phyloP scores from a whole-genome alignment of 2,329 filamentous ascomycete genomes.

The Verticillium albo-atrum region DNA sequence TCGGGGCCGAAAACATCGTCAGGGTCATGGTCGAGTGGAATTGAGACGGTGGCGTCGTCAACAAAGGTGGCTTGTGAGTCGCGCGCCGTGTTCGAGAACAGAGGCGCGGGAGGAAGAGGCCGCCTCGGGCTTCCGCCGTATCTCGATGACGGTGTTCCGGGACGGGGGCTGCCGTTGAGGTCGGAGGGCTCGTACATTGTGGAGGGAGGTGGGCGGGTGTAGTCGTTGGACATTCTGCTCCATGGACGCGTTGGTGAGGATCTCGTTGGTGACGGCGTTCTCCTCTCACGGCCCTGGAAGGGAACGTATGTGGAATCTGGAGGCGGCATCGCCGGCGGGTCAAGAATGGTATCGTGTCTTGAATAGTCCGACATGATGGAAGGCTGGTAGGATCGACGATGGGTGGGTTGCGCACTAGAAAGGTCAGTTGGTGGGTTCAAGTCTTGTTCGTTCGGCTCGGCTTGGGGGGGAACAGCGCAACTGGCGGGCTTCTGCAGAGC shows the following conservation, averaged over 20 bases:
- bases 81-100: conserved; percentile 61
- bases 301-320: conserved; percentile 60
- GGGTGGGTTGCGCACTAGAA: conserved; percentile 38
- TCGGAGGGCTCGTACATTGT: conserved; percentile 81
- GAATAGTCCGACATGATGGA: conserved; percentile 41
- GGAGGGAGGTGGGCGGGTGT: conserved; percentile 65
- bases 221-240: conserved; percentile 54
- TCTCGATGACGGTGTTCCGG: conserved; percentile 82
- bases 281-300: conserved; percentile 42
- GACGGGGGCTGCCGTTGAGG: conserved; percentile 82
- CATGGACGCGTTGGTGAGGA: conserved; percentile 39
- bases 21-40: conserved; percentile 59
- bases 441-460: conserved; percentile 14
- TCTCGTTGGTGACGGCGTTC: conserved; percentile 16
- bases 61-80: conserved; percentile 46
- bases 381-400: conserved; percentile 45
- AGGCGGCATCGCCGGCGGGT: conserved; percentile 56
- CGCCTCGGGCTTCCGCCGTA: conserved; percentile 86
- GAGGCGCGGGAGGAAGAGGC: conserved; percentile 81
- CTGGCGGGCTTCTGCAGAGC: conserved; percentile 29
- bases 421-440: conserved; percentile 34
- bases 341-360: conserved; percentile 46
- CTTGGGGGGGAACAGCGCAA: conserved; percentile 8
- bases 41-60: conserved; percentile 67
- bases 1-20: conserved; percentile 73